These are phyloP conservation scores for Berberis vulgaris DNA, from an alignment of 164 flowering plant genomes.

Conservation along the genomic window DNA sequence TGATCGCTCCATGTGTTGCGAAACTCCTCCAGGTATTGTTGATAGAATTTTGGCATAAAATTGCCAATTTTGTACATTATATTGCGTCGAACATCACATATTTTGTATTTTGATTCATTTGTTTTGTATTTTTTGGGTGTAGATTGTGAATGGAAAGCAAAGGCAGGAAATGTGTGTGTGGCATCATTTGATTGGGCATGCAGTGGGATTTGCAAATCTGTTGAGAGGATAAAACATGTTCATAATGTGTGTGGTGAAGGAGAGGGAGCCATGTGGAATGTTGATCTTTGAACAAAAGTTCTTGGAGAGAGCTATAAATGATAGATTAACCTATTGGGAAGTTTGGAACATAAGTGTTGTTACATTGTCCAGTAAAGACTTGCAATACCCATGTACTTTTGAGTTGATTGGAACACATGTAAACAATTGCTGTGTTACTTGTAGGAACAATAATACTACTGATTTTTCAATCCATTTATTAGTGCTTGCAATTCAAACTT, in stretches of 20 bases:
- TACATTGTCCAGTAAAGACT: not conserved
- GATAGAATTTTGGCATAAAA: too few relatives aligned
- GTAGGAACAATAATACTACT: too few relatives aligned
- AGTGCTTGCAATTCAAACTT: too few relatives aligned
- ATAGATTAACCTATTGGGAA: not conserved
- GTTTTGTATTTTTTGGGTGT: not conserved
- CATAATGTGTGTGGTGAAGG: constrained; percentile 69
- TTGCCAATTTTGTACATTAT: too few relatives aligned
- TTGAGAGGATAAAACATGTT: constrained; percentile 59
- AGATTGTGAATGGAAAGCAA: constrained; percentile 80
- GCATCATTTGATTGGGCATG: constrained; percentile 89
- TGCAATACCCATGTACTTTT: too few relatives aligned
- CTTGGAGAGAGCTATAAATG: not conserved
- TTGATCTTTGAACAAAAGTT: constrained; percentile 6
- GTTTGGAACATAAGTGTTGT: not conserved
- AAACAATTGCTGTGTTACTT: too few relatives aligned
- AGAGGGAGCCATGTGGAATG: constrained; percentile 60
- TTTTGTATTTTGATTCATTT: too few relatives aligned
- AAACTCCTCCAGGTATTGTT: constrained; percentile 62
- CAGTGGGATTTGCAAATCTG: constrained; percentile 83
- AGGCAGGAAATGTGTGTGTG: constrained; percentile 58
- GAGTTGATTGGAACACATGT: too few relatives aligned
- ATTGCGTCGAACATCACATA: not conserved
- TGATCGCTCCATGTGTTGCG: constrained; percentile 69
- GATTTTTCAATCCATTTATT: too few relatives aligned